These are phyloP conservation scores for Auricularia auricula-judae DNA, from an alignment of 768 basidiomycete species.

Conservation along the genomic window DNA sequence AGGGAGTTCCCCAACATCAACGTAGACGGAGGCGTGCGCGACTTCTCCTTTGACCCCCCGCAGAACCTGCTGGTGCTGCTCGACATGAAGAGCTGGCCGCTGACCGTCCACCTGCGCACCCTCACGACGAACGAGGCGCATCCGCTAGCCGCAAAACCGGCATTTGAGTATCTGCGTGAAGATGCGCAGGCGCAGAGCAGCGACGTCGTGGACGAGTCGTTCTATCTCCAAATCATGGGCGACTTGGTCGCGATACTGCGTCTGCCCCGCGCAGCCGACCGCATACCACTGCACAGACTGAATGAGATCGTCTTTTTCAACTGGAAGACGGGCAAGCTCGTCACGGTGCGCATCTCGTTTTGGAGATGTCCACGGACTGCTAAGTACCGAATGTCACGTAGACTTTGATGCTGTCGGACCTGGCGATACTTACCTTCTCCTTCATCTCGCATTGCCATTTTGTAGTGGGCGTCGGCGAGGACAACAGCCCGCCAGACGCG, in stretches of 20 bases:
- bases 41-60: slow-evolving; percentile 47
- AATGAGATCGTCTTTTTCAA: not conserved
- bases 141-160: slow-evolving; percentile 28
- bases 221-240: not conserved
- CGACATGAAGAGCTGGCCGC: slow-evolving; percentile 31
- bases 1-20: not conserved
- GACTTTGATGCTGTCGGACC: not conserved
- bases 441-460: not conserved
- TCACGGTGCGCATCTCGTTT: not conserved
- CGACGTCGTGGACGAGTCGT: not conserved
- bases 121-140: slow-evolving; percentile 42
- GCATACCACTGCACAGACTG: not conserved
- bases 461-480: not conserved
- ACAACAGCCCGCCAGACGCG: not conserved
- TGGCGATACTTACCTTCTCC: not conserved
- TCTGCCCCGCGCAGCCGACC: not conserved
- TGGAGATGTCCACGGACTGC: not conserved
- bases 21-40: slow-evolving; percentile 25
- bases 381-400: not conserved
- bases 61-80: slow-evolving; percentile 45
- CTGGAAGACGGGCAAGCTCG: not conserved
- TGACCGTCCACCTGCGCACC: slow-evolving; percentile 40
- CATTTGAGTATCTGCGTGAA: slow-evolving; percentile 30
- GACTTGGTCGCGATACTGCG: not conserved
- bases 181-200: not conserved